Evolutionary conservation across 345 rosid genomes (phyloP), one percentile per base, ranked within the genome.

Genomic region (Fremontodendron californicum): DNA sequence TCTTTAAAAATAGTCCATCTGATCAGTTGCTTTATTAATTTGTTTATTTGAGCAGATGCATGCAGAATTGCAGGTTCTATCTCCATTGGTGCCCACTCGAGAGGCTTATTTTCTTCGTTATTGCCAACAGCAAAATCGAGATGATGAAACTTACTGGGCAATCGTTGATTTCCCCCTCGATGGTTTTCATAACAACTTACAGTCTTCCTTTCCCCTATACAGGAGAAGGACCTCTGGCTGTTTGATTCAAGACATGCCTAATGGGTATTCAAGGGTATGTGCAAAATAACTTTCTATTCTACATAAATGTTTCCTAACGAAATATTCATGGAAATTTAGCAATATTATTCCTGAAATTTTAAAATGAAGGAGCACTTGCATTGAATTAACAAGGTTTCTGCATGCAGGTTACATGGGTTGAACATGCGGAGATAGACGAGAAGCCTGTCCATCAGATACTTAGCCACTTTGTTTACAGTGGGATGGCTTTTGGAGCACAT

Each of bases 171-270:
- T 92, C 78, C 91, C 99, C 0, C 75, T 89, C 3, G 92, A 90
- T 69, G 86, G 90, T 79, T 86, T 90, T 82, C 90, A 82, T 40
- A 78, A 79, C 21, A 86, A 74, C 70, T 79, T 90, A 23, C 90
- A 90, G 33, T 77, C 75, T 31, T 80, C 87, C n/a, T 78, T 83
- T 70, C 93, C 90, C 4, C 63, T 83, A 37, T 91, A 88, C 77
- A 87, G 82, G 81, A 90, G 98, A 77, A 80, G 83, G 39, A 89
- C 97, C 0, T 93, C 99, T 18, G 98, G 99, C 35, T 93, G 98
- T 77, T 64, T 93, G 19, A 92, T 95, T 78, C 97, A 93, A 81
- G 99, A 95, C 75, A 89, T 95, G 94, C 96, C 98, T 52, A 93
- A 93, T 81, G 99, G 99, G 18, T 95, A 95, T 84, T 92, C 99